Base-by-base conservation (phyloP, 768 basidiomycete genomes). In the Suillus discolor region DNA sequence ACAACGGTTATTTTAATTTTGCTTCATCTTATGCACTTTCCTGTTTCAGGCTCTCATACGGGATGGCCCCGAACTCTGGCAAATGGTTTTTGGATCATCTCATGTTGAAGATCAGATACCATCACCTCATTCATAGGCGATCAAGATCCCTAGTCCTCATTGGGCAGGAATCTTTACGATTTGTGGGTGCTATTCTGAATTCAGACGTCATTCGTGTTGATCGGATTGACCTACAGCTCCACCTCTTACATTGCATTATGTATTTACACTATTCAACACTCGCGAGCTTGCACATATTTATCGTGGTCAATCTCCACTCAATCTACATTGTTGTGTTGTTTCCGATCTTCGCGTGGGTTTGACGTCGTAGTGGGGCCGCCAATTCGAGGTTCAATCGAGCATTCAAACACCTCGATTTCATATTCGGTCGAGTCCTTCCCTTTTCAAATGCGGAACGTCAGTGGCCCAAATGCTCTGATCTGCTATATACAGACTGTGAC, bases 51-150 rank as follows among this genome's bases (percentile, higher is more conserved):
- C 89, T 16, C 80, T 93, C 49, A 89, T 92, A 69, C 86, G 90
- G 39, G 91, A 93, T 65, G 90, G 89, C 8, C 91, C 91, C 0
- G 91, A 93, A 73, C 81, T 92, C 38, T 90, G 88, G 85, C 82
- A 85, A 38, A 86, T 87, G 82, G 42, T 62, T 45, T 68, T 76
- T 38, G 75, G 73, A 38, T 62, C 38, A 5, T 61, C 72, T 20
- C 65, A 67, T 36, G 68, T 67, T 53, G 66, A 70, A 20, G 65
- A 69, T 47, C 2, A 23, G 3, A 23, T 66, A 41, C 16, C 45
- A 61, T 62, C 61, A 41, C 36, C 36, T 20, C 28, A 36, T 13
- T 13, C 49, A 39, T 42, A 44, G 39, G 28, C 28, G 6, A 20
- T 25, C 16, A 28, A 25, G 39, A 28, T 60, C 42, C 41, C 11